These are phyloP conservation scores for Truncatella angustata DNA, from an alignment of 2,329 filamentous ascomycete genomes.

Conservation along the genomic window DNA sequence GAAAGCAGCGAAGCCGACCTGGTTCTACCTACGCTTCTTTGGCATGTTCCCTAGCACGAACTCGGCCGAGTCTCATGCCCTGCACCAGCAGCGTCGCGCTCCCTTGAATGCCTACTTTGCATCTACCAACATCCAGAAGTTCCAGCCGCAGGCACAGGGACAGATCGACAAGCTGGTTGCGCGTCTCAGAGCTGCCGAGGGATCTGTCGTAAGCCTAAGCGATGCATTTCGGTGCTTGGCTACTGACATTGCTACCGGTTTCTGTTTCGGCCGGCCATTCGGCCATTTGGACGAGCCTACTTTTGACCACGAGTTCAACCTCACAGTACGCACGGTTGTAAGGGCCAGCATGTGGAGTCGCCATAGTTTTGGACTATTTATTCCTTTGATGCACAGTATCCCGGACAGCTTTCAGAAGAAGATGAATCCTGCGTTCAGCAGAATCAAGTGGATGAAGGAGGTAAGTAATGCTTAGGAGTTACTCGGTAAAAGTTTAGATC, in stretches of 20 bases:
- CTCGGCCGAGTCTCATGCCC: slow-evolving; percentile 20
- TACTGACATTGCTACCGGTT: slow-evolving; percentile 23
- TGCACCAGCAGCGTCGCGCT: slow-evolving; percentile 21
- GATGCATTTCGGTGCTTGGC: slow-evolving; percentile 23
- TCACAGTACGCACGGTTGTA: slow-evolving; percentile 19
- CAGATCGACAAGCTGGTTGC: slow-evolving; percentile 19
- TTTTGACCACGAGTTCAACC: slow-evolving; percentile 23
- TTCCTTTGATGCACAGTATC: slow-evolving; percentile 20
- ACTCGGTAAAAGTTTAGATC: neutral
- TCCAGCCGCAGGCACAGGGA: slow-evolving; percentile 19
- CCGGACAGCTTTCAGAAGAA: slow-evolving; percentile 17
- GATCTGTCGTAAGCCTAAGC: slow-evolving; percentile 16
- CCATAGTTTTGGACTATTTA: slow-evolving; percentile 16
- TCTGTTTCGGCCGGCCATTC: slow-evolving; percentile 21
- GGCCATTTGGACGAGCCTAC: slow-evolving; percentile 23
- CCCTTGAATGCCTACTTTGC: slow-evolving; percentile 22
- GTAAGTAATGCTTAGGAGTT: slow-evolving; percentile 11
- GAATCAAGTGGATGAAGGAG: slow-evolving; percentile 23
- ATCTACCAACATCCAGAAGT: slow-evolving; percentile 21
- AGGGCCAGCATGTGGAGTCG: slow-evolving; percentile 19
- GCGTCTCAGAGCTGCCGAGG: slow-evolving; percentile 13
- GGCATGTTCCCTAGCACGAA: slow-evolving; percentile 24
- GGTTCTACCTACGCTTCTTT: slow-evolving; percentile 24
- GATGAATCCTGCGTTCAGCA: slow-evolving; percentile 21
- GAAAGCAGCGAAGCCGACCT: slow-evolving; percentile 21